Base-by-base conservation (phyloP, 2,329 filamentous ascomycete genomes). In the Colletotrichum sp. region DNA sequence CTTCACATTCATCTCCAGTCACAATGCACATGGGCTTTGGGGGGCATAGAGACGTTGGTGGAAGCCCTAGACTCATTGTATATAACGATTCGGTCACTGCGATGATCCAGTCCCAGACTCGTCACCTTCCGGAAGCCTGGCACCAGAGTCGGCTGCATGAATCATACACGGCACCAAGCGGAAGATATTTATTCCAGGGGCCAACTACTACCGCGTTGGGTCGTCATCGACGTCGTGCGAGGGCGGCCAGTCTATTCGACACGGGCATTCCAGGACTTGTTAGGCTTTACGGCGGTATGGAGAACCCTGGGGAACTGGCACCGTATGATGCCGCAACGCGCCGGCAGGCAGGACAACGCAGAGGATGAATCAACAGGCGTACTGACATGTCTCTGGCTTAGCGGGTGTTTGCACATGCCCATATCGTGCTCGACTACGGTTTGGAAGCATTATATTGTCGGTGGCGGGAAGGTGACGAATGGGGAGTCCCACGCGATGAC, bases 41-140 rank as follows among this genome's bases (percentile, higher is more conserved):
- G 39, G 39, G 39, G 19, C 19, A 49, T n/a, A 49, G 39, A n/a
- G 39, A 12, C 39, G 8, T 49, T n/a, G 19, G 9, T n/a, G 39
- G 39, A 62, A 81, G 78, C 6, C 81, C 80, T 27, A 80, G 80
- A 36, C 75, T 89, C 64, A 81, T 80, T 27, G 82, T 90, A 30
- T 90, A 90, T 77, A 85, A 89, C 75, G 89, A 90, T 77, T 81
- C 81, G 29, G 71, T 87, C 62, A 84, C 88, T 9, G 83, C 87
- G 27, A 82, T 82, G 7, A 81, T 80, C 12, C 89, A 90, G 77
- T 88, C 89, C n/a, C 88, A 88, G 78, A 90, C 89, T 13, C 88
- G 83, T 61, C 85, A 89, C 71, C 79, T 90, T n/a, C 87, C 88
- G 2, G 88, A 89, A 80, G 83, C 86, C 64, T 86, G 87, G 13